Percentiles rank a stretch among this genome's conserved stretches.
Evolutionary conservation across 1,284 basidiomycete genomes (phyloP).

Genomic region (Testicularia cyperi): DNA sequence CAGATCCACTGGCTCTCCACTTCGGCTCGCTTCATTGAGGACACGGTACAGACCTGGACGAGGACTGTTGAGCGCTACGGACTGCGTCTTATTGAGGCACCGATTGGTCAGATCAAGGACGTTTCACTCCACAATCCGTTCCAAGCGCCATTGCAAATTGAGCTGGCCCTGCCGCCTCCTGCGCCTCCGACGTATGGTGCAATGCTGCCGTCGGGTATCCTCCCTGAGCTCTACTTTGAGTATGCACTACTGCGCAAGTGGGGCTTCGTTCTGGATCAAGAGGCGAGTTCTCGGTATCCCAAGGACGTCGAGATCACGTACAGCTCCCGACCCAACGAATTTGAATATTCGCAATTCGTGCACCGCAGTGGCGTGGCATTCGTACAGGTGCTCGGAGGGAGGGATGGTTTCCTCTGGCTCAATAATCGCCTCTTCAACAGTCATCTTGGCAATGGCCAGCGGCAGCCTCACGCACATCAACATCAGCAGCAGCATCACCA

Average conservation of each 20-base stretch:
- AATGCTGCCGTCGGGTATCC: slow-evolving; percentile 32
- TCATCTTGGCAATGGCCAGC: slow-evolving; percentile 13
- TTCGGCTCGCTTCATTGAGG: slow-evolving; percentile 92
- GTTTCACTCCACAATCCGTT: slow-evolving; percentile 56
- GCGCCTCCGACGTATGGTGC: slow-evolving; percentile 27
- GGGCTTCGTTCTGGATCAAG: slow-evolving; percentile 59
- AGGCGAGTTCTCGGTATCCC: slow-evolving; percentile 46
- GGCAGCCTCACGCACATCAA: background rate
- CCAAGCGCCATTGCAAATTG: slow-evolving; percentile 54
- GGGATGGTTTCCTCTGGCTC: slow-evolving; percentile 57
- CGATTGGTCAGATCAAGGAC: slow-evolving; percentile 59
- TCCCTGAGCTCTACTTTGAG: slow-evolving; percentile 53
- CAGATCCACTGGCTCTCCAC: slow-evolving; percentile 97
- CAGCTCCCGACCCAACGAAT: slow-evolving; percentile 52
- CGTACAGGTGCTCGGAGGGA: slow-evolving; percentile 54
- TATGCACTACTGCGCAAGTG: slow-evolving; percentile 50
- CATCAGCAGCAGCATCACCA: slow-evolving; percentile 3
- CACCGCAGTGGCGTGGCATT: slow-evolving; percentile 56
- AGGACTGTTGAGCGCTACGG: slow-evolving; percentile 85
- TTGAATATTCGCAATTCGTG: slow-evolving; percentile 57
- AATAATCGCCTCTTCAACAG: slow-evolving; percentile 55
- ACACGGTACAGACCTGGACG: slow-evolving; percentile 80
- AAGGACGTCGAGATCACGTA: slow-evolving; percentile 49
- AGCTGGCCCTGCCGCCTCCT: slow-evolving; percentile 52
- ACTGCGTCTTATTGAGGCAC: slow-evolving; percentile 80